Base-by-base conservation (phyloP, 2,329 filamentous ascomycete species). In the Claviceps monticola region DNA sequence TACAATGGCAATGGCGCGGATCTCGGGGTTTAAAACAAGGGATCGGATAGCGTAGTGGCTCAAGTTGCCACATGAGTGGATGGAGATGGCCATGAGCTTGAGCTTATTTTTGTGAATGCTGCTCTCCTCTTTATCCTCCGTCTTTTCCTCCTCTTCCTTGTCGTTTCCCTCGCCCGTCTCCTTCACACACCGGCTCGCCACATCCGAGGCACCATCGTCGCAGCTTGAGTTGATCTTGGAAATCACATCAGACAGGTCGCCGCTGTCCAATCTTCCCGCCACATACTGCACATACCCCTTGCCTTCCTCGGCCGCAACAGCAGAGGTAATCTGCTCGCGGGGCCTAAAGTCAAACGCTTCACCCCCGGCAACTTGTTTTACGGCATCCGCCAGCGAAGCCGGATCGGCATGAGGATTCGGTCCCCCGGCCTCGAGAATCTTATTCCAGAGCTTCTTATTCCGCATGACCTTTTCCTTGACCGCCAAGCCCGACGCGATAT, bases 41-140 rank as follows among this genome's bases (percentile, higher is more conserved):
- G 91, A 94, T 14, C 88, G 83, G 53, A 98, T 83, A 9, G 87
- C 93, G 63, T 94, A 90, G 66, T 98, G 93, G 0, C 94, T 86
- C n/a, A 98, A 80, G 59, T 98, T 97, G 29, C 93, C 93, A 64
- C 93, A 98, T 0, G 91, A 97, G 66, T 98, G 93, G 17, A 98
- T 87, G 0, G 93, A 97, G 34, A 97, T 83, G 16, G 91, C 86
- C 83, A 96, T 89, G 39, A 94, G 73, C 9, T 69, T 70, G 54
- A 74, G 71, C 14, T 73, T 67, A 53, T 67, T 61, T 45, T 59
- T 56, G 29, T 58, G 13, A 4, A 36, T 21, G 5, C 8, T 38
- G 5, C 23, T 48, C 3, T 48, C 14, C 5, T 37, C 7, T 2
- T 55, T 37, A 53, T 55, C 4, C 17, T 21, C 39, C 17, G n/a